Evolutionary conservation across 208 protist genomes (phyloP).

Genomic region (Trypanosoma grayi): DNA sequence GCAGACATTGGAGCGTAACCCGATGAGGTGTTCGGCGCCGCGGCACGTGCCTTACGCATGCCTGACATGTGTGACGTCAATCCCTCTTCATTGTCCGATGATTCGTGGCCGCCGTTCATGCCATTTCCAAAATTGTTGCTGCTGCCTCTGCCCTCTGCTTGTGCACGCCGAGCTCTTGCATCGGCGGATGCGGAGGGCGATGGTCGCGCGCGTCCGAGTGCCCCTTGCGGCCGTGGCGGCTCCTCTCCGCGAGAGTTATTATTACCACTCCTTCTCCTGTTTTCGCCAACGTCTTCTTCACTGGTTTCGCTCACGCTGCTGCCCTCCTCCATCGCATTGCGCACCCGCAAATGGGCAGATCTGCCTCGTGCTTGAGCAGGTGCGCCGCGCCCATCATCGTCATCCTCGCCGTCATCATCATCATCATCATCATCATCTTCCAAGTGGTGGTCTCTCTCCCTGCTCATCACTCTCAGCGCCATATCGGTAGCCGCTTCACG

Average conservation of each 20-base stretch:
- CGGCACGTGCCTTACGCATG: too few relatives aligned
- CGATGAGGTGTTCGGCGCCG: too few relatives aligned
- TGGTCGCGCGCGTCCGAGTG: slow-evolving; percentile 28
- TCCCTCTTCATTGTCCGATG: too few relatives aligned
- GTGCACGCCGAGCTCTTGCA: too few relatives aligned
- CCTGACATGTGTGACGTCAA: too few relatives aligned
- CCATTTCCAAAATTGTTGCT: too few relatives aligned
- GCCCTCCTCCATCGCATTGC: slow-evolving; percentile 52
- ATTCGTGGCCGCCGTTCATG: too few relatives aligned
- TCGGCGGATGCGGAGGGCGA: background rate
- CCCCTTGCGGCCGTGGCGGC: slow-evolving; percentile 28
- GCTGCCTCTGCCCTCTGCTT: too few relatives aligned
- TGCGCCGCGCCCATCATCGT: background rate
- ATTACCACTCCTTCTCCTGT: too few relatives aligned
- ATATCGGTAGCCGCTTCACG: slow-evolving; percentile 16
- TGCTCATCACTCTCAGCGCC: background rate
- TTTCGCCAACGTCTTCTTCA: too few relatives aligned
- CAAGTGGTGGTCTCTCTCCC: too few relatives aligned
- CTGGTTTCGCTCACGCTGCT: slow-evolving; percentile 42
- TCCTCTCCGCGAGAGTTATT: slow-evolving; percentile 29
- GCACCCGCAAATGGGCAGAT: background rate
- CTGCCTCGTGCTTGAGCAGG: background rate
- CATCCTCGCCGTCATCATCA: slow-evolving; percentile 29
- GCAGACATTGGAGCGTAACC: too few relatives aligned
- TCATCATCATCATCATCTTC: slow-evolving; percentile 22